Conservation (phyloP, 2,329 filamentous ascomycete genomes). For the Penicillium sp. region DNA sequence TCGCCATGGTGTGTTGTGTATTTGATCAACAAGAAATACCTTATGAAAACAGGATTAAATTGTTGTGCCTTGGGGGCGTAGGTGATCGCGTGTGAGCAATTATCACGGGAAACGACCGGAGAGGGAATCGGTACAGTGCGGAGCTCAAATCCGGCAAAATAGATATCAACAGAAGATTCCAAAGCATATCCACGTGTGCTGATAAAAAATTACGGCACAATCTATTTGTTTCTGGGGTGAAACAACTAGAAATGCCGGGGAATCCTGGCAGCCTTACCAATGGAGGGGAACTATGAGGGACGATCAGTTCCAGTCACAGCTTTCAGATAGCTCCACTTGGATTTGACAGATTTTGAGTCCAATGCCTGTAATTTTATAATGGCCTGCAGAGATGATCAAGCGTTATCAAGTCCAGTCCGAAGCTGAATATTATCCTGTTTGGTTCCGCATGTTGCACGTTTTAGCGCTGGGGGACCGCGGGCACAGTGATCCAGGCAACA, state of each 20-base stretch:
- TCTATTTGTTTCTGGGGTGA: neutral
- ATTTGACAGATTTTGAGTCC: neutral
- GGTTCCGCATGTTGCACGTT: neutral
- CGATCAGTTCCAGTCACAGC: constrained; percentile 1
- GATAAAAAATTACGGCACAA: neutral
- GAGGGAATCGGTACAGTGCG: neutral
- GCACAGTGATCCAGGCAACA: neutral
- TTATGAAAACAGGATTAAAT: neutral
- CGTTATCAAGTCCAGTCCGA: neutral
- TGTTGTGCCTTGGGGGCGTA: neutral
- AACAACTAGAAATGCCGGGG: neutral
- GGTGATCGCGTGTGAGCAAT: neutral
- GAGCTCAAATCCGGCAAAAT: neutral
- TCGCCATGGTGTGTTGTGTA: constrained; percentile 47
- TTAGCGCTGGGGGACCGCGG: neutral
- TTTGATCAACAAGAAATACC: neutral
- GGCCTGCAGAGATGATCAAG: neutral
- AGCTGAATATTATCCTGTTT: constrained; percentile 4
- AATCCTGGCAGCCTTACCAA: constrained; percentile 13
- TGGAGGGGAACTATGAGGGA: constrained; percentile 21
- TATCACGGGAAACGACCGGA: neutral
- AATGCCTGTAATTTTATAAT: neutral
- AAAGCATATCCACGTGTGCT: too few species aligned
- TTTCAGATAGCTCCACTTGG: neutral
- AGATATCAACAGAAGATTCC: neutral